phyloP scores from a whole-genome alignment of 1,284 basidiomycete genomes.

The Phylloboletellus chloephorus region DNA sequence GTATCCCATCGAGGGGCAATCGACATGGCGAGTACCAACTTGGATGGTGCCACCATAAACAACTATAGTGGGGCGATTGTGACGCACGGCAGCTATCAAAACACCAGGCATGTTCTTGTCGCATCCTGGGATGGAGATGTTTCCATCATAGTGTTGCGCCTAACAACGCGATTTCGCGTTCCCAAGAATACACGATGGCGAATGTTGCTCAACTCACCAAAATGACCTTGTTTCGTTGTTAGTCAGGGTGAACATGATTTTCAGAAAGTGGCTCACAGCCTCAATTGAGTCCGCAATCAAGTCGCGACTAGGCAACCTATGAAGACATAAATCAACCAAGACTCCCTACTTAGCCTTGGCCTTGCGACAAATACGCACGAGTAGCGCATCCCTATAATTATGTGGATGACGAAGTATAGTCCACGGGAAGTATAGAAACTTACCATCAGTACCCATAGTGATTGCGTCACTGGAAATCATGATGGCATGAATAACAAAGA shows the following conservation, averaged over 20 bases:
- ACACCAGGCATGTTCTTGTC: conserved; percentile 95
- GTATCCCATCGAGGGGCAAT: conserved; percentile 75
- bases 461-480: conserved; percentile 59
- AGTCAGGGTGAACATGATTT: not conserved
- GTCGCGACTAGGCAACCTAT: conserved; percentile 81
- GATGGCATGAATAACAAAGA: not conserved
- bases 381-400: conserved; percentile 65
- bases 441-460: conserved; percentile 80
- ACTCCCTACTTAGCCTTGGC: not conserved
- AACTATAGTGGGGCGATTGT: conserved; percentile 82
- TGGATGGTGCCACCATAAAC: conserved; percentile 85
- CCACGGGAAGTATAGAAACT: conserved; percentile 17
- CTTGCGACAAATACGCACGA: conserved; percentile 46
- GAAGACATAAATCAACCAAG: conserved; percentile 8
- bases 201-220: conserved; percentile 41
- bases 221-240: conserved; percentile 46
- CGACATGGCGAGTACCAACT: conserved; percentile 67
- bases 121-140: conserved; percentile 78
- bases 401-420: conserved; percentile 3
- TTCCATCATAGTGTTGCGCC: conserved; percentile 86
- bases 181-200: not conserved
- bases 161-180: conserved; percentile 23
- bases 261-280: conserved; percentile 46
- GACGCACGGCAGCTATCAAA: conserved; percentile 77
- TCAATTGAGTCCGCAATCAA: conserved; percentile 90